These are phyloP conservation scores for Dysphania ambrosioides DNA, from an alignment of 148 eudicot genomes.

Conservation along the genomic window DNA sequence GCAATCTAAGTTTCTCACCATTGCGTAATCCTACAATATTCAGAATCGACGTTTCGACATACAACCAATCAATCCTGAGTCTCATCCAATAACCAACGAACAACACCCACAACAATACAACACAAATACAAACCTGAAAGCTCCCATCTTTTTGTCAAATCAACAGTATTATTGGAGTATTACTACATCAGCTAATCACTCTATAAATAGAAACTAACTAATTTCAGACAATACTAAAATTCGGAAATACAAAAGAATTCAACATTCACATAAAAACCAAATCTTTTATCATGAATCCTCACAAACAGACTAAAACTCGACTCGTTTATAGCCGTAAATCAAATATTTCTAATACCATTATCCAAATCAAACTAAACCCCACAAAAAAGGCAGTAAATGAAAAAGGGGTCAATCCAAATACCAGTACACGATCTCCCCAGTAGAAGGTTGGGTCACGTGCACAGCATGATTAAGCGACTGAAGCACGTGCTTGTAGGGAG, in stretches of 20 bases:
- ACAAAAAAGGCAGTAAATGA: neutral
- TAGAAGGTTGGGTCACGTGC: constrained; percentile 18
- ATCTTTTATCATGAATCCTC: no score
- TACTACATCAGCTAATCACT: neutral
- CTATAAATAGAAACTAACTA: neutral
- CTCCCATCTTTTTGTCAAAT: constrained; percentile 1
- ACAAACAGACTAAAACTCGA: neutral
- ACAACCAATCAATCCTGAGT: neutral
- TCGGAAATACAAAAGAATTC: neutral
- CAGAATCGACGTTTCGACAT: neutral
- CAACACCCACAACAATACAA: no score
- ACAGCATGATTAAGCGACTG: constrained; percentile 27
- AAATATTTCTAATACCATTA: constrained; percentile 8
- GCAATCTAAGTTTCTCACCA: neutral
- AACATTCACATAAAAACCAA: neutral
- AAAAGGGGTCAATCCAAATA: neutral
- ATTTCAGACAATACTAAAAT: neutral
- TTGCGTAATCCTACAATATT: neutral
- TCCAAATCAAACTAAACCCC: no score
- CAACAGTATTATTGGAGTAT: neutral
- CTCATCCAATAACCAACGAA: neutral
- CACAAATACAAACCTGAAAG: neutral
- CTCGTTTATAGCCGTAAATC: no score
- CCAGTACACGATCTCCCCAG: constrained; percentile 26
- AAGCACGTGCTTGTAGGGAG: constrained; percentile 32